These are phyloP conservation scores for Lolium perenne DNA, from an alignment of 176 grass and related monocot species.

Conservation along the genomic window DNA sequence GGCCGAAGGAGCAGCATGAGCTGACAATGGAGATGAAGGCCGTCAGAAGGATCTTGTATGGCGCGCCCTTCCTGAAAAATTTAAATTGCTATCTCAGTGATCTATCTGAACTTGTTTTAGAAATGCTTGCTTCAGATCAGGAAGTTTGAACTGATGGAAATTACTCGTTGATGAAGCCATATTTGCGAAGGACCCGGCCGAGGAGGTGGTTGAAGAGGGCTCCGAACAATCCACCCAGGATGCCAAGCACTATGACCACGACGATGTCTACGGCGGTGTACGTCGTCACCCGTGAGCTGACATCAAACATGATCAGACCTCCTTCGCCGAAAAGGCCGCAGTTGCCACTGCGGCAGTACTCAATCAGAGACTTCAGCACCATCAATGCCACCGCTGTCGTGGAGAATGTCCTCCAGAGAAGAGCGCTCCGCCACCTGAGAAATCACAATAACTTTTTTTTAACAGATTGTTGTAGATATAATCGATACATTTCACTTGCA, in stretches of 20 bases:
- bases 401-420: conserved; percentile 81
- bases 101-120: background rate
- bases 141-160: background rate
- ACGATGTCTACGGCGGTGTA: conserved; percentile 48
- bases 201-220: conserved; percentile 63
- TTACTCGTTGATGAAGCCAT: conserved; percentile 65
- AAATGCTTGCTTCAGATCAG: background rate
- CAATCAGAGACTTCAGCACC: conserved; percentile 54
- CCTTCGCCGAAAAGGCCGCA: conserved; percentile 78
- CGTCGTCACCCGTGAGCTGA: conserved; percentile 48
- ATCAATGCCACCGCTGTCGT: conserved; percentile 69
- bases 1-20: conserved; percentile 65
- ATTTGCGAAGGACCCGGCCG: conserved; percentile 51
- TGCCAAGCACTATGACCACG: conserved; percentile 43
- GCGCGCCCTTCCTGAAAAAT: conserved; percentile 58
- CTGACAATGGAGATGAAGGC: conserved; percentile 58
- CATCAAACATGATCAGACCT: conserved; percentile 78
- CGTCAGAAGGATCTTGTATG: conserved; percentile 71
- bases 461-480: background rate
- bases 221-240: conserved; percentile 63
- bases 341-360: conserved; percentile 64
- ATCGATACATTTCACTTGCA: background rate
- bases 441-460: background rate
- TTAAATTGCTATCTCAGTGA: background rate
- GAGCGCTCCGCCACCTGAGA: conserved; percentile 74